Evolutionary conservation across 192 early-diverging fungal species (phyloP).

Genomic region (Coemansia sp.): DNA sequence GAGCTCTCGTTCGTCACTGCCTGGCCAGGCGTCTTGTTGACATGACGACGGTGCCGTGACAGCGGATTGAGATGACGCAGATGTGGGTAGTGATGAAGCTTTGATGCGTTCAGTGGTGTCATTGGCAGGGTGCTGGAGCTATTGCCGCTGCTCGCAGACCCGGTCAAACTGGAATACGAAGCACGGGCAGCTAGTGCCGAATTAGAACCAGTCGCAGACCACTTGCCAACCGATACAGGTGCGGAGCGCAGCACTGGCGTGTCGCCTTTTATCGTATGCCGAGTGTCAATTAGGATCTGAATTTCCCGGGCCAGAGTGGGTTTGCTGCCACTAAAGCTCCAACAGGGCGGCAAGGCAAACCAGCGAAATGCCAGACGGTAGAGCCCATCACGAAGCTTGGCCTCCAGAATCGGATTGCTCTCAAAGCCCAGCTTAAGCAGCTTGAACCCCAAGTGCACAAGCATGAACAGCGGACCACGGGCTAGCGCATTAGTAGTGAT

Average conservation of each 20-base stretch:
- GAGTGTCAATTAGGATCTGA: slow-evolving; percentile 67
- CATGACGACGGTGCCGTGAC: slow-evolving; percentile 13
- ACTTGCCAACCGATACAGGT: slow-evolving; percentile 6
- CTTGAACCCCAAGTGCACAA: slow-evolving; percentile 73
- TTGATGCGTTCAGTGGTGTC: slow-evolving; percentile 1
- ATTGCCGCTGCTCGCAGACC: not conserved
- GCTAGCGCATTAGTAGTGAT: slow-evolving; percentile 70
- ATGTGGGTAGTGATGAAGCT: slow-evolving; percentile 14
- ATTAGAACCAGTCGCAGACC: slow-evolving; percentile 1
- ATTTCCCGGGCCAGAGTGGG: slow-evolving; percentile 62
- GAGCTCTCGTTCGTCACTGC: not conserved
- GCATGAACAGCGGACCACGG: slow-evolving; percentile 75
- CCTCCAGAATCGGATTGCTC: slow-evolving; percentile 64
- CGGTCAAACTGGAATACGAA: not conserved
- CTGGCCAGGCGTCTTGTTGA: not conserved
- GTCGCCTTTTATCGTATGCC: slow-evolving; percentile 61
- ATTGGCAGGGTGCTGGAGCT: slow-evolving; percentile 9
- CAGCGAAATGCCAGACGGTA: slow-evolving; percentile 78
- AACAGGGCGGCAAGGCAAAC: slow-evolving; percentile 77
- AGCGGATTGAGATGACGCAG: slow-evolving; percentile 33
- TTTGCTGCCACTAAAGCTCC: slow-evolving; percentile 77
- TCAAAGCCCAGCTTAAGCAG: slow-evolving; percentile 67
- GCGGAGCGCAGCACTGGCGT: slow-evolving; percentile 54
- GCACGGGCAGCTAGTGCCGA: not conserved
- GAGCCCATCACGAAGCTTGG: slow-evolving; percentile 64